Base-by-base conservation (phyloP, 2,329 filamentous ascomycete genomes). In the Fragosphaeria purpurea region DNA sequence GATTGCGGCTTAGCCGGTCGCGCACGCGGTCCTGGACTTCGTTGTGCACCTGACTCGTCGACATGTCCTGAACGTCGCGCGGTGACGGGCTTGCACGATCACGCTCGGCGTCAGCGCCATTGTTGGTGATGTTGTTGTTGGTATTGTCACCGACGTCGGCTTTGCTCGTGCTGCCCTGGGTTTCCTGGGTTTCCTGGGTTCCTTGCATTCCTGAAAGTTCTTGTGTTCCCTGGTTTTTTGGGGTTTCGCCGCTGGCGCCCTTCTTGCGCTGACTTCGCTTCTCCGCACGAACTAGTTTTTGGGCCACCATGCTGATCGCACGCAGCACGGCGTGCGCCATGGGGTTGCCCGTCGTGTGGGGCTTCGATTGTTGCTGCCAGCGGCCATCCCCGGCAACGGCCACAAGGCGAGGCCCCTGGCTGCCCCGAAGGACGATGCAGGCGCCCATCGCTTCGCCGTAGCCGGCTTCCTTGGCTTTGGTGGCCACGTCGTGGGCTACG, bases 271-370 rank as follows among this genome's bases (percentile, higher is more conserved):
- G 57, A 41, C 63, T 64, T 46, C 65, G 65, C 52, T 75, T 67
- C 57, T 81, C 77, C 42, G 76, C 71, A 39, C 76, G 71, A 38
- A 81, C 78, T 9, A 82, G 69, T 61, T 81, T 82, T 60, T 80
- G 77, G 4, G 85, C 86, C 51, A 93, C 83, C 80, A 93, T 88
- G 62, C 83, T 88, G 61, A 93, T 87, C 50, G 83, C 86, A 55
- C 88, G 77, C 63, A 91, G 78, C 6, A 85, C 83, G 22, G 85
- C 80, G 62, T 94, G 88, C 32, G 82, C 85, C 76, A 90, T 83
- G 41, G 84, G 80, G 61, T 93, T 91, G 58, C 82, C 84, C 7
- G 73, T 73, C 37, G 68, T 45, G 5, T 70, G 66, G 31, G 63
- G 62, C 53, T 65, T 65, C 50, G 65, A 73, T 67, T 77, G 74